These are phyloP conservation scores for Aureobasidium musti DNA, from an alignment of 2,329 filamentous ascomycete species.

Conservation along the genomic window DNA sequence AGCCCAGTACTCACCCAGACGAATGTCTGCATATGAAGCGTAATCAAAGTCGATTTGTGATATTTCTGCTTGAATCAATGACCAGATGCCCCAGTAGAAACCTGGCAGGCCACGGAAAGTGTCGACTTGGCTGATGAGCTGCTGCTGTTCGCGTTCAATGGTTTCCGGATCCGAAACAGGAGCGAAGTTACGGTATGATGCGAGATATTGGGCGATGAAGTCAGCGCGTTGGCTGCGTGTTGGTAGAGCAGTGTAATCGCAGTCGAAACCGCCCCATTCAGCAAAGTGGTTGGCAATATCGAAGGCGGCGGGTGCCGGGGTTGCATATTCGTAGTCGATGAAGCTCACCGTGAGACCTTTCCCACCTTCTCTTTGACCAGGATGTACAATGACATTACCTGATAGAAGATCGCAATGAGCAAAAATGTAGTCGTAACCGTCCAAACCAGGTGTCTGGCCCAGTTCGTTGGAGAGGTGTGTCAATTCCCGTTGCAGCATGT, in stretches of 20 bases:
- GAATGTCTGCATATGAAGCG: constrained; percentile 80
- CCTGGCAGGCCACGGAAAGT: constrained; percentile 85
- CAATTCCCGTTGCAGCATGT: constrained; percentile 72
- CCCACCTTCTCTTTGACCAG: constrained; percentile 7
- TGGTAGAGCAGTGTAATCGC: constrained; percentile 82
- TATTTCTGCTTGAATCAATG: constrained; percentile 89
- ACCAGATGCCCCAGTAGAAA: constrained; percentile 92
- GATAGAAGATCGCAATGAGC: constrained; percentile 94
- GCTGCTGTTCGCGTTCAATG: constrained; percentile 64
- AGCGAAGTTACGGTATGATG: constrained; percentile 60
- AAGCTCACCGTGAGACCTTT: constrained; percentile 62
- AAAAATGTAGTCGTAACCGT: constrained; percentile 79
- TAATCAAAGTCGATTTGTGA: constrained; percentile 98
- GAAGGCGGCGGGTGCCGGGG: constrained; percentile 90
- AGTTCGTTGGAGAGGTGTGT: constrained; percentile 68
- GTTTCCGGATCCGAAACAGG: constrained; percentile 1
- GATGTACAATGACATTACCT: constrained; percentile 83
- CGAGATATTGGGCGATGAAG: constrained; percentile 83
- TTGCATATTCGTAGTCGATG: constrained; percentile 98
- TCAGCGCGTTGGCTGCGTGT: constrained; percentile 72
- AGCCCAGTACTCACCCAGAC: constrained; percentile 88
- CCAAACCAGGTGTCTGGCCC: constrained; percentile 74
- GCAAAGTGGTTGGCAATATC: constrained; percentile 98
- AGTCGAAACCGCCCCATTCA: constrained; percentile 97
- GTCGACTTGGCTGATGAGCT: constrained; percentile 79